Base-by-base conservation (phyloP, 257 asterid genomes). In the Voacanga thouarsii region DNA sequence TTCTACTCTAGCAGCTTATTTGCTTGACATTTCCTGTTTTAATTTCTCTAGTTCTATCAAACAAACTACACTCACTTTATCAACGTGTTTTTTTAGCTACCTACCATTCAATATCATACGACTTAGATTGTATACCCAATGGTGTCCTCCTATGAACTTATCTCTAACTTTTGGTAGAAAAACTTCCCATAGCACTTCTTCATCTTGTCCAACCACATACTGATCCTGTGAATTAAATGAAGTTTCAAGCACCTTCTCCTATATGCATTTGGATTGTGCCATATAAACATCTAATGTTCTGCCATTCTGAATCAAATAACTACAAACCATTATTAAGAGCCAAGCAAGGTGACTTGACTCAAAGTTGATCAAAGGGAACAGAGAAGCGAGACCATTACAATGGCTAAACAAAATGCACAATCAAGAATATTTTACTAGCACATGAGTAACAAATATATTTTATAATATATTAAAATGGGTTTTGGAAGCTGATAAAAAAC, bases 321-420 rank as follows among this genome's bases (percentile, higher is more conserved):
- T 12, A 61, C 19, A 61, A 28, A 61, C 68, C 68, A 39, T 39
- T 39, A 37, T 16, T 43, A 41, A 33, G 51, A 39, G 7, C 1
- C 26, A 5, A 68, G 12, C 51, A 68, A 43, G 51, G 49, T 6
- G 2, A 39, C 23, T 39, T 6, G 3, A 4, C 15, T 4, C 51
- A 68, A 68, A 43, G 73, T 68, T 68, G 51, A 33, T 68, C 50
- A 68, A 68, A 68, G 51, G 16, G 73, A 68, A 39, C n/a, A 43
- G 50, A 9, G 73, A 37, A 68, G 51, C 45, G 33, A 24, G 47
- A 66, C 33, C 47, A 3, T 30, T 30, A 6, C 26, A 39, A 30
- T 1, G 5, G 19, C 16, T 8, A 66, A 33, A 63, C 30, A 30
- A 24, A 63, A 49, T 33, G 37, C 56, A 50, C 56, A 50, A 50